Percentiles rank a stretch among this genome's conserved stretches.
Evolutionary conservation across 2,329 filamentous ascomycete genomes (phyloP).

Genomic region (Pseudogymnoascus destructans): DNA sequence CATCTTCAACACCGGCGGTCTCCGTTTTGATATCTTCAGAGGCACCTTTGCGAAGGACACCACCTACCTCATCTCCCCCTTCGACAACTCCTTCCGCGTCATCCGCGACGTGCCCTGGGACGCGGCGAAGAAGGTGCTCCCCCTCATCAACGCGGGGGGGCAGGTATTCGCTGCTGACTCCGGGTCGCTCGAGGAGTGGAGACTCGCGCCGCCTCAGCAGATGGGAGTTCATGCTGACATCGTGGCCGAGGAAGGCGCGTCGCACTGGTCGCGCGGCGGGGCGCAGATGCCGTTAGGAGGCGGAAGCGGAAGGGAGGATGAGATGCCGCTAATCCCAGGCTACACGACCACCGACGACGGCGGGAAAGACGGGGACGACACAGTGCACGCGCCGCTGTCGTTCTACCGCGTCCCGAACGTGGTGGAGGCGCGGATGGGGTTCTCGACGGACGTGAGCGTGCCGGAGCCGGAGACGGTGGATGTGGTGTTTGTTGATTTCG

Average conservation of each 20-base stretch:
- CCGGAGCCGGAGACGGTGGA: slow-evolving; percentile 63
- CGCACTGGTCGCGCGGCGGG: slow-evolving; percentile 16
- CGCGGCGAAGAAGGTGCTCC: slow-evolving; percentile 56
- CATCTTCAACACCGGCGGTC: slow-evolving; percentile 77
- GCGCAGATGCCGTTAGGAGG: slow-evolving; percentile 26
- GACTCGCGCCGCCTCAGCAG: slow-evolving; percentile 24
- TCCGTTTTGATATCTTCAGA: slow-evolving; percentile 92
- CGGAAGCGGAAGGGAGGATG: slow-evolving; percentile 16
- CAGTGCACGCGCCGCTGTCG: slow-evolving; percentile 59
- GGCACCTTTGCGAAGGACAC: slow-evolving; percentile 81
- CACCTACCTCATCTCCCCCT: slow-evolving; percentile 77
- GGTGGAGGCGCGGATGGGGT: slow-evolving; percentile 55
- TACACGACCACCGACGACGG: slow-evolving; percentile 85
- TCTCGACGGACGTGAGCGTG: slow-evolving; percentile 33
- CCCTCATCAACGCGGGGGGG: slow-evolving; percentile 41
- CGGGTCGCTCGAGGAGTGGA: background rate
- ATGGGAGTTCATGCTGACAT: slow-evolving; percentile 16
- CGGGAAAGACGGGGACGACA: slow-evolving; percentile 79
- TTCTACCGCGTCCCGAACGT: slow-evolving; percentile 75
- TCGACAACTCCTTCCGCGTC: slow-evolving; percentile 64
- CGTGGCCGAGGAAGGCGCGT: background rate
- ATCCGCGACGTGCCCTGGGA: slow-evolving; percentile 70
- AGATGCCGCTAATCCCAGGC: slow-evolving; percentile 43
- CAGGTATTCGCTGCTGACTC: slow-evolving; percentile 29
- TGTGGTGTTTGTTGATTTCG: slow-evolving; percentile 82